Evolutionary conservation across 768 basidiomycete species (phyloP), one percentile per base, ranked within the genome.

Genomic region (Kwoniella botswanensis): DNA sequence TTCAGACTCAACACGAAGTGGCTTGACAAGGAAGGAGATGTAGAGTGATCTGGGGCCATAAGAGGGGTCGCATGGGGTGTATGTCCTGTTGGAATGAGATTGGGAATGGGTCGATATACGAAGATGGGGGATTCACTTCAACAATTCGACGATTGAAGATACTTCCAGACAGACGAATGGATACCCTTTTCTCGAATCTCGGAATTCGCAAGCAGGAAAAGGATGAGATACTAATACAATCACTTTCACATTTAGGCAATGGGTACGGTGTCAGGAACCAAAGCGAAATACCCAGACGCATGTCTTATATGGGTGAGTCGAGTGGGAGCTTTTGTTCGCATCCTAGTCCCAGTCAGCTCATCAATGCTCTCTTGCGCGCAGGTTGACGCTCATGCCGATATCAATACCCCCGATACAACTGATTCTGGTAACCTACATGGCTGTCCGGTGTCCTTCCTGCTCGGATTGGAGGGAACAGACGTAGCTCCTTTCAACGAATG

Each of bases 361-460:
- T 46, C 43, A 41, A 18, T 46, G 7, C 3, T 22, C n/a, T 43
- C 9, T 43, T 24, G 21, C 2, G 7, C 10, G 7, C 71, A 84
- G 82, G 86, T 98, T 70, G 97, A 99, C 81, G 97, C 97, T 2
- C 97, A 98, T 78, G 91, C 94, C 21, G 97, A 98, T 82, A 93
- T 99, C 85, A 98, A 99, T 84, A 97, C 95, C 6, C 85, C 88
- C 12, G 89, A 91, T 67, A 89, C 92, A 17, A 94, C 94, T 21
- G 90, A 82, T 59, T 80, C 78, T 88, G 96, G 96, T 41, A 98
- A 98, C 84, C 90, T 99, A 57, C 97, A 99, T 84, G 97, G 97
- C 71, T 98, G 97, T 91, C 97, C 97, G 22, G 88, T 98, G 55
- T 93, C 97, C 5, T 98, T 98, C 88, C 88, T 99, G 61, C 82